phyloP scores from a whole-genome alignment of 805 yeast species.

The Candida maris region DNA sequence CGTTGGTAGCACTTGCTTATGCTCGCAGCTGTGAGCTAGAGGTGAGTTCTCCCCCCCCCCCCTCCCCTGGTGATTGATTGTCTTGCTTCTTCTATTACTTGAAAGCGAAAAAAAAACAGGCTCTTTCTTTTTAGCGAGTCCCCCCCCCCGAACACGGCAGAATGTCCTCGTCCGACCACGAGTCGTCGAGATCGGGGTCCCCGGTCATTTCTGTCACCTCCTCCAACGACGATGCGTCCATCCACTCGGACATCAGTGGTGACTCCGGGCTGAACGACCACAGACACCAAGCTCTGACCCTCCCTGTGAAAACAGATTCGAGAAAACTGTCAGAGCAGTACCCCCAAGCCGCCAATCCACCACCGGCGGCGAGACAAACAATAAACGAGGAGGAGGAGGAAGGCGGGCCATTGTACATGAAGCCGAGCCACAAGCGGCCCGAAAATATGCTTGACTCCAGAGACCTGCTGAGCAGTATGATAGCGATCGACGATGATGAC shows the following conservation, averaged over 20 bases:
- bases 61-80: too few species aligned
- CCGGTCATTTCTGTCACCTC: conserved; percentile 29
- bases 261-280: conserved; percentile 35
- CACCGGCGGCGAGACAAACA: neutral
- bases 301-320: conserved; percentile 32
- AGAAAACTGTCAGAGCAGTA: conserved; percentile 7
- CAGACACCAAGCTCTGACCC: conserved; percentile 31
- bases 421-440: conserved; percentile 14
- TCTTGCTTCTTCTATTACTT: too few species aligned
- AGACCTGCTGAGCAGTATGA: conserved; percentile 29
- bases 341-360: conserved; percentile 1
- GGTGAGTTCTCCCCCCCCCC: too few species aligned
- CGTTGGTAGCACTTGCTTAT: too few species aligned
- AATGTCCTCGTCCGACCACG: conserved; percentile 23
- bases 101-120: too few species aligned
- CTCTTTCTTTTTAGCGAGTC: too few species aligned
- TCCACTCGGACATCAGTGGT: conserved; percentile 34
- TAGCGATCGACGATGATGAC: conserved; percentile 28
- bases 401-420: conserved; percentile 1
- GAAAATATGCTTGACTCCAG: conserved; percentile 24
- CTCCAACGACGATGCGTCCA: conserved; percentile 29
- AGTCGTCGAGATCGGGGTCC: conserved; percentile 22
- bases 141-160: too few species aligned
- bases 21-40: too few species aligned
- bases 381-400: conserved; percentile 11